Base-by-base conservation (phyloP, 2,329 filamentous ascomycete genomes). In the Fusarium sp. region DNA sequence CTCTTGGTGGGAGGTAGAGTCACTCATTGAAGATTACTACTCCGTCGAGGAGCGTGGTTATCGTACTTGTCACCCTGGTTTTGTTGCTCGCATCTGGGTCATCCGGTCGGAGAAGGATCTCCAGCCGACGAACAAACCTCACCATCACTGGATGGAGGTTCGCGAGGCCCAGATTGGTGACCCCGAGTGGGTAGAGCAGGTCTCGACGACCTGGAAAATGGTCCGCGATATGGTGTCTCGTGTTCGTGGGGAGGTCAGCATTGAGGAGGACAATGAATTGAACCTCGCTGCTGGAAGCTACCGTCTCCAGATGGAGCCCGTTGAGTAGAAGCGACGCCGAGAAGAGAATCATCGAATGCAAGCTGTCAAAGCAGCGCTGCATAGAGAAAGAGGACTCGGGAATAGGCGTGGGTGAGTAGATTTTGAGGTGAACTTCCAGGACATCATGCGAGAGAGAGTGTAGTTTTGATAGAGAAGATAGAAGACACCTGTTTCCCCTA, bases 181-280 rank as follows among this genome's bases (percentile, higher is more conserved):
- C 8, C 45, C 45, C 1, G 45, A 4, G 10, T 30, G 4, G 7
- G 4, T 30, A 3, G 45, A 30, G 2, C 45, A 48, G 10, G 6
- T 48, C 10, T 30, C 14, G 3, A 48, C 26, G 9, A 48, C 45
- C 0, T 48, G 45, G 45, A 48, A 48, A 5, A 48, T 48, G 45
- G 26, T 30, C 0, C 20, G 45, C 1, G 4, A n/a, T 1, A 48
- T 48, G 30, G 6, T 58, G 8, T 55, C 51, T 8, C 20, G 26
- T 18, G 51, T 26, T 18, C 28, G 28, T 17, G 42, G 15, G n/a
- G 22, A 8, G 0, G 10, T 20, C 6, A 11, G 22, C 3, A n/a
- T 35, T 11, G n/a, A 50, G 1, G 26, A 30, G 0, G 45, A 48
- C 1, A n/a, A 48, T 4, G 20, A 48, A 0, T 0, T 4, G 0